Base-by-base conservation (phyloP, 2,329 filamentous ascomycete species). In the Decorospora gaudefroyi region DNA sequence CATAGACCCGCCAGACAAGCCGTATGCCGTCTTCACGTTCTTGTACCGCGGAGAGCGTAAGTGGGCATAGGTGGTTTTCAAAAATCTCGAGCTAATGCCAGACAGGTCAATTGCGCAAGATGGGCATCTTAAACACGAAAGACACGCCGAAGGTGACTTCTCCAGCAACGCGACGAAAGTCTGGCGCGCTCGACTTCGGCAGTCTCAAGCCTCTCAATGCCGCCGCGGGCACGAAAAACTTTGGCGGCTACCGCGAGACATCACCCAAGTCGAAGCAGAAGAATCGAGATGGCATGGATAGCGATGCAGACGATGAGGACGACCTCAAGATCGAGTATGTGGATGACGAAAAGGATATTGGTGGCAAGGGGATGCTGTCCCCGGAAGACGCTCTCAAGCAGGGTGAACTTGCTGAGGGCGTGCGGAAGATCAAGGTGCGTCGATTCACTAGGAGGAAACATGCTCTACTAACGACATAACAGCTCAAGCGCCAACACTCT, bases 1-100 rank as follows among this genome's bases (percentile, higher is more conserved):
- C 12, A 95, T 97, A 51, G 93, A 99, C 69, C 89, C 90, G 0
- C 90, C 91, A 13, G 92, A 97, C 52, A 93, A 92, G 72, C 93
- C 95, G 3, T 99, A 96, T 73, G 93, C 93, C 3, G 86, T 88
- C 6, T 99, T 99, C 70, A 97, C 95, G 18, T 99, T 99, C 71
- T 90, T 97, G 74, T 99, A 99, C 70, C 84, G 93, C 49, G 93
- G 93, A 69, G 88, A 96, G 68, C 87, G 92, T 95, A 78, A 77
- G 90, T 83, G 19, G 10, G 23, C 5, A 21, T 11, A 15, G n/a
- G 5, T 13, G 6, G 3, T 6, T 10, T 4, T 38, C 26, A 18
- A 8, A 19, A n/a, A 10, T 19, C 13, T 13, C 31, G 4, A 46
- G 22, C 59, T 61, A 58, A 53, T 31, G 40, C 23, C 17, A 27